Base-by-base conservation (phyloP, 2,329 filamentous ascomycete genomes). In the Fusarium euwallaceae region DNA sequence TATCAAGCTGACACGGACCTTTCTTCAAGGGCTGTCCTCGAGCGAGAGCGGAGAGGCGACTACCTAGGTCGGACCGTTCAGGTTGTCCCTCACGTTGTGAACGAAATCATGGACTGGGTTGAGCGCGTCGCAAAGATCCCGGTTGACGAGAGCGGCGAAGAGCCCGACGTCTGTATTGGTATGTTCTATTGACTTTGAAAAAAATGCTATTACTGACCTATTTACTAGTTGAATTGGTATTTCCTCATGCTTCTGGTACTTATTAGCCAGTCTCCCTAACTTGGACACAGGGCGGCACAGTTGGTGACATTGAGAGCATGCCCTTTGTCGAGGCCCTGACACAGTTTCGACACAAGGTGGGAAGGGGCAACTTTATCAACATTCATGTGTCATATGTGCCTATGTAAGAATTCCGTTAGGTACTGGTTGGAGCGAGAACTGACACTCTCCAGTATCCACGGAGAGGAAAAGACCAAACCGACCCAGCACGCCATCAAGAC, bases 391-490 rank as follows among this genome's bases (percentile, higher is more conserved):
- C 93, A 8, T 94, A 95, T 78, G 92, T 98, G 39, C 96, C 95
- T 1, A 89, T 95, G 64, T 66, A 17, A 20, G n/a, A n/a, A n/a
- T n/a, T n/a, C n/a, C n/a, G n/a, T n/a, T n/a, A n/a, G n/a, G n/a
- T n/a, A n/a, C n/a, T n/a, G n/a, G n/a, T n/a, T n/a, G n/a, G n/a
- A n/a, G n/a, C n/a, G n/a, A n/a, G n/a, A n/a, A n/a, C n/a, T n/a
- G n/a, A n/a, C n/a, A n/a, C n/a, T n/a, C n/a, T n/a, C 6, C 9
- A 65, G 64, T 64, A 76, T 76, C 37, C 74, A 88, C 65, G 88
- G 88, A 41, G 88, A 98, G 86, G 92, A 97, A 83, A 98, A 98
- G 90, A 98, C 95, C 10, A 98, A 98, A 86, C 96, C 96, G 0
- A 98, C 96, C 0, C 96, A 99, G 83, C 91, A 94, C 79, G 94